phyloP scores from a whole-genome alignment of 352 stramenopile genomes.

The Pythium rishiriense region DNA sequence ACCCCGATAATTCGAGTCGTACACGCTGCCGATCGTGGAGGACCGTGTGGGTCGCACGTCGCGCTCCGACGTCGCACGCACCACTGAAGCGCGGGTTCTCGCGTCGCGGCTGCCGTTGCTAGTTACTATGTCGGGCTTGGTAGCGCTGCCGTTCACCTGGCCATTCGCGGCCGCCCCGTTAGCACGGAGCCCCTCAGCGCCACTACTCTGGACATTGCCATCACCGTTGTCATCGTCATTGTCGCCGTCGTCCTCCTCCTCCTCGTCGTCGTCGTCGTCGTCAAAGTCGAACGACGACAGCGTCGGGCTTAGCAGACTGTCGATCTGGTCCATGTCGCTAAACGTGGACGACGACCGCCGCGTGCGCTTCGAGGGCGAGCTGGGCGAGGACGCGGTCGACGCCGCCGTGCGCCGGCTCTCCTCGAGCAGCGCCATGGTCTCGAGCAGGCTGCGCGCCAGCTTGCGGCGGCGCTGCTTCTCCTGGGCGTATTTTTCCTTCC shows the following conservation, averaged over 20 bases:
- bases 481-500: conserved; percentile 79
- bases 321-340: conserved; percentile 56
- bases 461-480: conserved; percentile 71
- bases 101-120: not conserved
- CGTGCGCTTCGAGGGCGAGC: conserved; percentile 5
- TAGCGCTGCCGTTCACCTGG: not conserved
- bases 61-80: conserved; percentile 10
- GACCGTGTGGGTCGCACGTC: conserved; percentile 48
- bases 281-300: conserved; percentile 88
- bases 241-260: conserved; percentile 59
- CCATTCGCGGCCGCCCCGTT: not conserved
- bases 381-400: not conserved
- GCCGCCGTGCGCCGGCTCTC: not conserved
- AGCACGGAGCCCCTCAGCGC: not conserved
- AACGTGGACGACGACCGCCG: conserved; percentile 46
- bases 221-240: not conserved
- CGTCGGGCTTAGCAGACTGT: conserved; percentile 73
- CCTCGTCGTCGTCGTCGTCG: conserved; percentile 60
- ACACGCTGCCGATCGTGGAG: conserved; percentile 48
- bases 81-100: not conserved
- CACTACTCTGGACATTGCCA: not conserved
- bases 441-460: conserved; percentile 62
- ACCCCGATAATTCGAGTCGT: conserved; percentile 10
- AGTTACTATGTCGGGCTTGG: not conserved
- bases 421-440: conserved; percentile 55